Evolutionary conservation across 2,329 filamentous ascomycete genomes (phyloP), one percentile per base, ranked within the genome.

Genomic region (Penicillium sp.): DNA sequence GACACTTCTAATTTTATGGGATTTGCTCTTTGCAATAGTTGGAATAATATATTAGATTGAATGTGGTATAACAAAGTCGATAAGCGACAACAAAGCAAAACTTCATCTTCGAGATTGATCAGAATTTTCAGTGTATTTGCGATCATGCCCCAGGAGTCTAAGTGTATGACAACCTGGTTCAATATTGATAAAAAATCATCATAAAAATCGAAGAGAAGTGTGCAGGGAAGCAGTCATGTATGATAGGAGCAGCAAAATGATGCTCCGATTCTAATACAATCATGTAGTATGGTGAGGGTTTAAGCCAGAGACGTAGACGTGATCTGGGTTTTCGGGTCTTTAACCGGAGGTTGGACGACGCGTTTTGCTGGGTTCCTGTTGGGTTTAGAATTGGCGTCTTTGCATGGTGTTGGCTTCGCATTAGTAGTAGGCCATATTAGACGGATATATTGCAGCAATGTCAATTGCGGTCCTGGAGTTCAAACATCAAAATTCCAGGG

Each of bases 121-220:
- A 73, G 71, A 73, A 73, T 73, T 73, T 73, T 73, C 71, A 73
- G 71, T 73, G 71, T 73, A 72, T 73, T 54, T 61, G 71, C 68
- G 70, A 71, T 73, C 71, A 72, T 68, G 43, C 68, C 29, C 70
- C 69, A 63, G 67, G 63, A 52, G 60, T 66, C 59, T 47, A 67
- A 64, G 62, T 65, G 57, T 68, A 60, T 65, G 61, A 65, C 62
- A 66, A 54, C 62, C 65, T 55, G 64, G 68, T 66, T 72, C 67
- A 67, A 69, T 68, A 69, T 67, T 65, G 60, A 63, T 66, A 65
- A 55, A 64, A 66, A 60, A 68, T 70, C 68, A 72, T 73, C 71
- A 73, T 72, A 58, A 62, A 57, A 66, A 66, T 63, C 57, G 60
- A 62, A 59, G 56, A 52, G 51, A 52, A 55, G 45, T 42, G 19